Percentiles rank a stretch among this genome's conserved stretches.
Evolutionary conservation across 2,329 filamentous ascomycete genomes (phyloP).

Genomic region (Fusarium scirpi): DNA sequence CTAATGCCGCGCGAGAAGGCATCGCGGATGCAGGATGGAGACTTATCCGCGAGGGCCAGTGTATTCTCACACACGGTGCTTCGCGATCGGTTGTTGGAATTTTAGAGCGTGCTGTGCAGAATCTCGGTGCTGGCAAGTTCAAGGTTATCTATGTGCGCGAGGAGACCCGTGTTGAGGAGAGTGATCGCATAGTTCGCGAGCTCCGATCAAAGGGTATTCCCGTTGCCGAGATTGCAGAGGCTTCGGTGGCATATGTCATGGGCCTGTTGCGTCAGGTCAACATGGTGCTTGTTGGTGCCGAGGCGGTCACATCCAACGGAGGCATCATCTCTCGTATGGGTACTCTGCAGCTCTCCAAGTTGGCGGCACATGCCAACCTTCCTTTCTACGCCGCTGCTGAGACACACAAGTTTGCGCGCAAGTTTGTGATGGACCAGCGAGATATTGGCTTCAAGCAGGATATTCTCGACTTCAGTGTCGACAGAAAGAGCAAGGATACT

Average conservation of each 20-base stretch:
- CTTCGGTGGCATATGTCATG: constrained; percentile 84
- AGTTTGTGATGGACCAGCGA: constrained; percentile 85
- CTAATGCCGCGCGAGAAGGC: constrained; percentile 84
- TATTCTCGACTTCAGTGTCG: constrained; percentile 78
- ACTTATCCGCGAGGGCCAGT: constrained; percentile 81
- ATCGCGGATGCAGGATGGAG: constrained; percentile 84
- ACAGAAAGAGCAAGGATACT: constrained; percentile 58
- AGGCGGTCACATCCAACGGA: constrained; percentile 94
- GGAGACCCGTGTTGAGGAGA: constrained; percentile 68
- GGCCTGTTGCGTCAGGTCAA: constrained; percentile 68
- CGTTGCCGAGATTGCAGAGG: constrained; percentile 71
- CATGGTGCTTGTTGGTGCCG: constrained; percentile 75
- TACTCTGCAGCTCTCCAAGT: constrained; percentile 83
- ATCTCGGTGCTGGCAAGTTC: constrained; percentile 73
- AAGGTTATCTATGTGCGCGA: constrained; percentile 83
- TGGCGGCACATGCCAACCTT: constrained; percentile 76
- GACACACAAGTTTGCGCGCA: constrained; percentile 94
- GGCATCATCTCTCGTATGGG: constrained; percentile 92
- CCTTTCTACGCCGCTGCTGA: constrained; percentile 93
- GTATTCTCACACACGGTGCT: constrained; percentile 91
- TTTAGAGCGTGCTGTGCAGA: constrained; percentile 74
- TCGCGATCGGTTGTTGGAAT: constrained; percentile 85
- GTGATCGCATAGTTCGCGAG: constrained; percentile 75
- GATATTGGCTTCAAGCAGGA: constrained; percentile 84
- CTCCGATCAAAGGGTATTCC: constrained; percentile 81